Percentiles rank a stretch among this genome's conserved stretches.
These are phyloP conservation scores for Magnaporthiopsis poae DNA, from an alignment of 2,329 filamentous ascomycete species.

Conservation along the genomic window DNA sequence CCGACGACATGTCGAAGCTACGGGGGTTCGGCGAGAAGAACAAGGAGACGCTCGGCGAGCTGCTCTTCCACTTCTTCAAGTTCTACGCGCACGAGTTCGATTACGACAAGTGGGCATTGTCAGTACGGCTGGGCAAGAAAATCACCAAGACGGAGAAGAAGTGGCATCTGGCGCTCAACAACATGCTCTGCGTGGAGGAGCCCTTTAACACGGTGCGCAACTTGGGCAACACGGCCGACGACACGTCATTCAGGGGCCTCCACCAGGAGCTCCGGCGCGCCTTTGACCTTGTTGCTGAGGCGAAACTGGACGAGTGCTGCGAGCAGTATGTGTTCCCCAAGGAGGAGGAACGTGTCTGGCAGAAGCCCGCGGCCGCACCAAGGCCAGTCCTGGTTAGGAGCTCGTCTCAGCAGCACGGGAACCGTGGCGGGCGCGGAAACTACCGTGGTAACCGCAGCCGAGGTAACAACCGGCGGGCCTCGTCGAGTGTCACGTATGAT, in stretches of 20 bases:
- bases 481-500: conserved; percentile 46
- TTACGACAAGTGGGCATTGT: conserved; percentile 74
- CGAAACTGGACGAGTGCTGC: conserved; percentile 73
- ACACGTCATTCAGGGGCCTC: conserved; percentile 83
- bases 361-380: conserved; percentile 44
- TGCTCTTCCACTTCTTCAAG: conserved; percentile 93
- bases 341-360: conserved; percentile 59
- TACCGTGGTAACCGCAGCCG: conserved; percentile 30
- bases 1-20: conserved; percentile 71
- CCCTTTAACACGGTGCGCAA: conserved; percentile 87
- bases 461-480: conserved; percentile 38
- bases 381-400: conserved; percentile 50
- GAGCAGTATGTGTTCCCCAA: conserved; percentile 81
- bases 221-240: conserved; percentile 89
- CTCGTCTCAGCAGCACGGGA: conserved; percentile 48
- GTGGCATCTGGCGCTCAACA: conserved; percentile 72
- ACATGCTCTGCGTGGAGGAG: conserved; percentile 87
- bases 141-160: conserved; percentile 76
- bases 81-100: conserved; percentile 91
- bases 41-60: conserved; percentile 67
- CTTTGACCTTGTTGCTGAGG: conserved; percentile 70
- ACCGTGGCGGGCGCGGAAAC: conserved; percentile 38
- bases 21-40: conserved; percentile 68
- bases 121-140: conserved; percentile 70
- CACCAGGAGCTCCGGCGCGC: conserved; percentile 83